Base-by-base conservation (phyloP, 108 stramenopile species). In the Seminavis robusta region DNA sequence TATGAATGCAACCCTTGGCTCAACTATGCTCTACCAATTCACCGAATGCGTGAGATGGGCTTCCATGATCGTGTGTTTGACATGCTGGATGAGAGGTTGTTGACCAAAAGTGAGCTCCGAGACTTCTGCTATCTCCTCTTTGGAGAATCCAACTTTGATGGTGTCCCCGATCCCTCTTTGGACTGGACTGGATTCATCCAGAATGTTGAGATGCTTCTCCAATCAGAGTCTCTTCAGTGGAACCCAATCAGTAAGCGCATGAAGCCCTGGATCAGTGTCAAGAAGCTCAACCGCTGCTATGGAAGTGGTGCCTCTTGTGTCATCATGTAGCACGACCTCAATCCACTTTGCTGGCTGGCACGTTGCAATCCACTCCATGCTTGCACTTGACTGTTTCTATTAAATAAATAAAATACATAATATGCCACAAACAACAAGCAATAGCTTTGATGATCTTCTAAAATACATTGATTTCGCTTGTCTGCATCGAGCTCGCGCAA, bases 21-120 rank as follows among this genome's bases (percentile, higher is more conserved):
- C n/a, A 94, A 85, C 41, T 97, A 97, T 65, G 81, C 63, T 13
- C 67, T 92, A 16, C 79, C 88, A 1, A 33, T 97, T 41, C 95
- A 97, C 67, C 56, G 84, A 23, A 64, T 88, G 45, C 67, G 95
- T 6, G 95, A 96, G 55, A 86, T 91, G 74, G 95, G 95, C 1
- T 90, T 79, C 51, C 77, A 80, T 33, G 49, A 84, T 46, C 69
- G 86, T 27, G 46, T 85, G 24, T 89, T 96, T 68, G 92, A 92
- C 52, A 56, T 96, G 66, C 36, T 94, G 58, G 93, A 92, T 55
- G 92, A 96, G 58, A 59, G 84, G 17, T 45, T 19, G 8, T 65
- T 94, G 6, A 79, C 76, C 4, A 55, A 59, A 26, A 71, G 64
- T 28, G 93, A 94, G 42, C 7, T 94, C 1, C 53, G 75, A 30